These are phyloP conservation scores for Eruca vesicaria DNA, from an alignment of 441 rosid genomes.

Conservation along the genomic window DNA sequence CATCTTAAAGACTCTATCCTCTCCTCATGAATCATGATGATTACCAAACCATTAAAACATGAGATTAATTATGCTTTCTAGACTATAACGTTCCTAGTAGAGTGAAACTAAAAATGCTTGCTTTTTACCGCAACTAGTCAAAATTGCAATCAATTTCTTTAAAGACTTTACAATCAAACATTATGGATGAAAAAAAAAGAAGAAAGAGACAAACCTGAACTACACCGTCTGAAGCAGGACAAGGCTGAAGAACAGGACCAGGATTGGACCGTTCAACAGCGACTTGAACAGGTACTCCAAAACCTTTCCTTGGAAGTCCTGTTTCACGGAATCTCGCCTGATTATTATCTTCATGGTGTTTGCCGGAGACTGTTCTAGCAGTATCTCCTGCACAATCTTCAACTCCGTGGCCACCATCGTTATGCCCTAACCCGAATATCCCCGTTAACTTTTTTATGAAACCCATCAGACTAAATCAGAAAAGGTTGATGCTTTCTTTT, in stretches of 20 bases:
- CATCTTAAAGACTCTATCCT: neutral
- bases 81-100: neutral
- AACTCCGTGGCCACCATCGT: conserved; percentile 50
- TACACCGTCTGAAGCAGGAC: conserved; percentile 64
- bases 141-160: neutral
- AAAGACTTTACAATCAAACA: neutral
- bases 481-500: neutral
- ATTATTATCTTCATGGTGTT: conserved; percentile 5
- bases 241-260: conserved; percentile 59
- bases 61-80: neutral
- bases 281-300: conserved; percentile 76
- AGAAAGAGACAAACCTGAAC: conserved; percentile 53
- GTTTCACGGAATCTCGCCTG: conserved; percentile 46
- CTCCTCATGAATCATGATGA: neutral
- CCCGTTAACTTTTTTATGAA: conserved; percentile 77
- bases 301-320: conserved; percentile 67
- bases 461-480: conserved; percentile 47
- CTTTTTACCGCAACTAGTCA: neutral
- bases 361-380: conserved; percentile 15
- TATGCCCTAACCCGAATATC: conserved; percentile 64
- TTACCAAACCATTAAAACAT: neutral
- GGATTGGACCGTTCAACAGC: conserved; percentile 57
- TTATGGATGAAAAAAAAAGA: too few species aligned
- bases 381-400: conserved; percentile 35
- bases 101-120: neutral